These are phyloP conservation scores for Glycyrrhiza uralensis DNA, from an alignment of 306 rosid species.

Conservation along the genomic window DNA sequence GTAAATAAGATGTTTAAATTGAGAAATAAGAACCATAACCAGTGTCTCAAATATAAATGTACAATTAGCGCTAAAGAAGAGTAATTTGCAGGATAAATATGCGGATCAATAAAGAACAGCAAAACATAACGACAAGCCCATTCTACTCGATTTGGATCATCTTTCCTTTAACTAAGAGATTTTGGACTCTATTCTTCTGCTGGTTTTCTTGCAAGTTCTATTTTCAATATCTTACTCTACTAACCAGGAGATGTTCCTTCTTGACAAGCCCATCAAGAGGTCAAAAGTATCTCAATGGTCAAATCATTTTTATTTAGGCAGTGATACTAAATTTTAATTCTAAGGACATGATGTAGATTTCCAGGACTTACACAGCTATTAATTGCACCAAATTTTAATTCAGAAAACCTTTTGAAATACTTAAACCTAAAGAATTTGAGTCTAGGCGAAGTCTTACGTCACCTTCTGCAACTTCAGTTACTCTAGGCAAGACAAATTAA, in stretches of 20 bases:
- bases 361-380: neutral
- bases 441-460: constrained; percentile 23
- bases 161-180: neutral
- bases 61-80: neutral
- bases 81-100: constrained; percentile 15
- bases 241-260: constrained; percentile 2
- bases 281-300: neutral
- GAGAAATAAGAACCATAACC: neutral
- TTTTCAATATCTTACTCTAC: constrained; percentile 6
- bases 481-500: constrained; percentile 9
- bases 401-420: neutral
- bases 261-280: constrained; percentile 11
- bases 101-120: neutral
- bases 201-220: neutral
- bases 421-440: neutral
- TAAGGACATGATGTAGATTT: neutral
- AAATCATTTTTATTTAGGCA: neutral
- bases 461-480: constrained; percentile 20
- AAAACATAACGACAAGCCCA: neutral
- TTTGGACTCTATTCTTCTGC: neutral
- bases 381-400: constrained; percentile 1
- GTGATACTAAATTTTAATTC: neutral
- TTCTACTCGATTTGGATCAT: constrained; percentile 4
- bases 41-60: neutral
- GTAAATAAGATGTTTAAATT: constrained; percentile 24